Evolutionary conservation across 345 rosid species (phyloP).

Genomic region (Cardamine chenopodiifolia): DNA sequence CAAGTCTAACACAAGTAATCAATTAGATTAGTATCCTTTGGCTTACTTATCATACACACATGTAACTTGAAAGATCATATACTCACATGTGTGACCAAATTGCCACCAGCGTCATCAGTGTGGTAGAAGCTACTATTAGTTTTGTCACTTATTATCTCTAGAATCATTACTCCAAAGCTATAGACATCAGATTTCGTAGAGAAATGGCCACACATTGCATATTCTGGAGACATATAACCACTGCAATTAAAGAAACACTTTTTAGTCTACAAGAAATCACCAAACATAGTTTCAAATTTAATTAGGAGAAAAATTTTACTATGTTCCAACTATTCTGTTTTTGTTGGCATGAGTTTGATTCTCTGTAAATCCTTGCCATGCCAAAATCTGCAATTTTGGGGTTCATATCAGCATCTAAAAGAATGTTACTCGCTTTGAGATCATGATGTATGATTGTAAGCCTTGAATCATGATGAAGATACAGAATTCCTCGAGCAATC

Average conservation of each 20-base stretch:
- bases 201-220: conserved; percentile 4
- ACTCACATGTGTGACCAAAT: conserved; percentile 17
- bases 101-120: background rate
- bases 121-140: conserved; percentile 7
- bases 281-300: background rate
- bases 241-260: conserved; percentile 17
- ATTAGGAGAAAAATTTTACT: conserved; percentile 19
- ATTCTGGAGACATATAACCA: conserved; percentile 11
- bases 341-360: conserved; percentile 45
- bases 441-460: conserved; percentile 23
- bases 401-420: conserved; percentile 40
- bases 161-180: conserved; percentile 8
- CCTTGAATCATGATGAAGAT: conserved; percentile 42
- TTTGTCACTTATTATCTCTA: background rate
- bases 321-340: conserved; percentile 47
- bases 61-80: background rate
- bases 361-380: conserved; percentile 50
- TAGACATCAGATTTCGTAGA: conserved; percentile 9
- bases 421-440: conserved; percentile 27
- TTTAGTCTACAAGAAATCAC: background rate
- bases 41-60: background rate
- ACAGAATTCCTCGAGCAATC: conserved; percentile 46
- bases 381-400: conserved; percentile 68
- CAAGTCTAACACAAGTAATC: conserved; percentile 22
- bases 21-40: background rate